phyloP scores from a whole-genome alignment of 192 early-diverging fungal genomes.

The Podila epigama region DNA sequence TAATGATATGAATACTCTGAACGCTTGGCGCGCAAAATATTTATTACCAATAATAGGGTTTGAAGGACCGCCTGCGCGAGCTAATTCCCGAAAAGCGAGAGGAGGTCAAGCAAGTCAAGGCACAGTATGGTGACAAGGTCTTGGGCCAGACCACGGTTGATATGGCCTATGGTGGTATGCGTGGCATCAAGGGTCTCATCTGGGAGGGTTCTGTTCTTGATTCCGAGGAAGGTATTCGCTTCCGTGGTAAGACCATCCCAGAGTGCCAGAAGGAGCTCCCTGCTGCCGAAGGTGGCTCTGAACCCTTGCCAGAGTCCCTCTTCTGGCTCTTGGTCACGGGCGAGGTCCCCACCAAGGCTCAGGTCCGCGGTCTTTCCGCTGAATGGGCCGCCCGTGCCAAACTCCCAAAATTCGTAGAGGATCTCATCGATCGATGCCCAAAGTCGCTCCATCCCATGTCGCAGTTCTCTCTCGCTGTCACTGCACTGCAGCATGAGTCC shows the following conservation, averaged over 20 bases:
- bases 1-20: no score
- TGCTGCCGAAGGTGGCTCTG: slow-evolving; percentile 80
- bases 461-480: slow-evolving; percentile 94
- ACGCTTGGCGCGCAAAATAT: no score
- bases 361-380: slow-evolving; percentile 86
- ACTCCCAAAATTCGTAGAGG: slow-evolving; percentile 92
- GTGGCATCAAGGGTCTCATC: slow-evolving; percentile 97
- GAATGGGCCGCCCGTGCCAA: slow-evolving; percentile 95
- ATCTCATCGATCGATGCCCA: slow-evolving; percentile 96
- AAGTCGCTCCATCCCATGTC: slow-evolving; percentile 98
- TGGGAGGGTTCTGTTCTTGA: slow-evolving; percentile 98
- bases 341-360: slow-evolving; percentile 91
- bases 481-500: slow-evolving; percentile 93
- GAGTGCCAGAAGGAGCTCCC: slow-evolving; percentile 94
- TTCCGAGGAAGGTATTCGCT: slow-evolving; percentile 96
- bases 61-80: slow-evolving; percentile 92
- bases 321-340: slow-evolving; percentile 98
- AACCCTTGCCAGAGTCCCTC: slow-evolving; percentile 95
- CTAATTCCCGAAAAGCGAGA: slow-evolving; percentile 92
- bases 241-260: slow-evolving; percentile 93
- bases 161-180: slow-evolving; percentile 98
- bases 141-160: slow-evolving; percentile 95
- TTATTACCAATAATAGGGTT: no score
- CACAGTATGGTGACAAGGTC: slow-evolving; percentile 85
- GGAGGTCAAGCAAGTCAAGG: slow-evolving; percentile 91